Conservation (phyloP, 495 filamentous ascomycete species). For the Monascus purpureus region DNA sequence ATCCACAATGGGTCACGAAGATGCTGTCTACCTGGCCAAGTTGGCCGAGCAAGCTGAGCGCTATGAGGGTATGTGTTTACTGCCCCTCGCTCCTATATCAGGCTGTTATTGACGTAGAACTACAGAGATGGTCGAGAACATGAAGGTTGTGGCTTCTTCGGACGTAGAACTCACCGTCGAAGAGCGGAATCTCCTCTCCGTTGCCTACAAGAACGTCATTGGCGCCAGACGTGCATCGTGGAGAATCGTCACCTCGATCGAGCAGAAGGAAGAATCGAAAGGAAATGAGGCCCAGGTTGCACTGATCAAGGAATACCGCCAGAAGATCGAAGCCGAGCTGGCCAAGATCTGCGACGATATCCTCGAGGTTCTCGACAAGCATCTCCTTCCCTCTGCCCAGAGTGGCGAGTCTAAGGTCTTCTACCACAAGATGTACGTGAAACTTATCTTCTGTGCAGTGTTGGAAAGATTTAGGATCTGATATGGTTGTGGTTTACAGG, state of each 20-base stretch:
- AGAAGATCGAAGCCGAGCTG: slow-evolving; percentile 97
- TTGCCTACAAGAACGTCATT: slow-evolving; percentile 99
- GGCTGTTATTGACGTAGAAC: slow-evolving; percentile 11
- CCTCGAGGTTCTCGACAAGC: slow-evolving; percentile 87
- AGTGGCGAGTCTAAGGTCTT: slow-evolving; percentile 98
- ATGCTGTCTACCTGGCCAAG: slow-evolving; percentile 99
- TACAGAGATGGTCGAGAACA: slow-evolving; percentile 99
- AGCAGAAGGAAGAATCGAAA: slow-evolving; percentile 99
- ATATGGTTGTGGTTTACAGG: slow-evolving; percentile 34
- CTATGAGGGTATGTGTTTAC: slow-evolving; percentile 75
- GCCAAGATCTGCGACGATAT: slow-evolving; percentile 99
- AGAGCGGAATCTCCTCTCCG: slow-evolving; percentile 97
- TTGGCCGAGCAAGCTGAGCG: slow-evolving; percentile 99
- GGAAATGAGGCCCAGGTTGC: slow-evolving; percentile 86
- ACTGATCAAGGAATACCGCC: slow-evolving; percentile 98
- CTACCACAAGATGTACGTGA: slow-evolving; percentile 96
- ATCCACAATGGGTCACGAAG: slow-evolving; percentile 93
- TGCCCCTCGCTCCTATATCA: background rate
- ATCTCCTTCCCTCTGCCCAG: slow-evolving; percentile 92
- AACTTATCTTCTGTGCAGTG: background rate
- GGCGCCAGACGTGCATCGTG: slow-evolving; percentile 97
- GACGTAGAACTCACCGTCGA: slow-evolving; percentile 95
- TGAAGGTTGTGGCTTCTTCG: slow-evolving; percentile 96
- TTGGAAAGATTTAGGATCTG: slow-evolving; percentile 2
- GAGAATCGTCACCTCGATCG: slow-evolving; percentile 99